These are phyloP conservation scores for Leptographium radiaticola DNA, from an alignment of 2,329 filamentous ascomycete species.

Conservation along the genomic window DNA sequence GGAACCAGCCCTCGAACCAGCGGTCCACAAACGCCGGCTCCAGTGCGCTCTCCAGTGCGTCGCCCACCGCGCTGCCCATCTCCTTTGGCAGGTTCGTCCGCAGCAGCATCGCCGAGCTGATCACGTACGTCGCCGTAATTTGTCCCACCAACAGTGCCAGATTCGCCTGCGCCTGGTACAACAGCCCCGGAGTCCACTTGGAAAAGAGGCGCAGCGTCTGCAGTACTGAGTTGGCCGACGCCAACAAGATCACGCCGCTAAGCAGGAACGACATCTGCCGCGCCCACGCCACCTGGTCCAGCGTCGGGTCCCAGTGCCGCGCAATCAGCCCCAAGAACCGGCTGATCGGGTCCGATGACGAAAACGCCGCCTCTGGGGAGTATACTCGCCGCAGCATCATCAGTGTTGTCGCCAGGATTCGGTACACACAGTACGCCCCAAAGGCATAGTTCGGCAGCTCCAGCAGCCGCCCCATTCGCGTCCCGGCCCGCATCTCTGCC, in stretches of 20 bases:
- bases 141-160: constrained; percentile 69
- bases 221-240: constrained; percentile 70
- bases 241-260: constrained; percentile 69
- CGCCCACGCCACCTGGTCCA: constrained; percentile 74
- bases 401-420: constrained; percentile 58
- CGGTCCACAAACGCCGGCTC: constrained; percentile 60
- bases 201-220: constrained; percentile 76
- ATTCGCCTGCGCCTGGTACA: constrained; percentile 64
- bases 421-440: constrained; percentile 73
- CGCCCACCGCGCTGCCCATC: constrained; percentile 63
- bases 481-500: constrained; percentile 54
- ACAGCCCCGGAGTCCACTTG: constrained; percentile 57
- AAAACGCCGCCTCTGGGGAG: constrained; percentile 37
- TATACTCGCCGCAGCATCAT: constrained; percentile 51
- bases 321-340: constrained; percentile 68
- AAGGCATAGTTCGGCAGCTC: constrained; percentile 54
- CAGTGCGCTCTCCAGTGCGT: constrained; percentile 64
- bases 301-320: constrained; percentile 69
- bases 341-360: constrained; percentile 70
- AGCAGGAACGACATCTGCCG: constrained; percentile 76
- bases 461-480: constrained; percentile 50
- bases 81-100: constrained; percentile 66
- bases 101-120: constrained; percentile 64
- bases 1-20: constrained; percentile 84
- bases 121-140: constrained; percentile 74